phyloP scores from a whole-genome alignment of 495 filamentous ascomycete genomes.

The Rhypophila decipiens region DNA sequence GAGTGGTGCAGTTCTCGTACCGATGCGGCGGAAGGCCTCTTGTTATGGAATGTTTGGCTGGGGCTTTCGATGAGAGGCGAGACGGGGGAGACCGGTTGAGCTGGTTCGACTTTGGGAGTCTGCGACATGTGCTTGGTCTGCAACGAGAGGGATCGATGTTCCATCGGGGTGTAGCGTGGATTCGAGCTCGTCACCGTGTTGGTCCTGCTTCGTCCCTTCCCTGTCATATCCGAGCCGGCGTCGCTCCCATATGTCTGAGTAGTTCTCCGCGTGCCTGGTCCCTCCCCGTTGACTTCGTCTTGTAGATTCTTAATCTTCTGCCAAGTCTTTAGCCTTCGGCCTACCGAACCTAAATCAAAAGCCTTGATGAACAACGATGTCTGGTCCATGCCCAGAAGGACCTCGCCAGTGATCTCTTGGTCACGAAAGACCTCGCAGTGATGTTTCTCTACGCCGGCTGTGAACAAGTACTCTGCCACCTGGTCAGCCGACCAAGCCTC shows the following conservation, averaged over 20 bases:
- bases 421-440: constrained; percentile 93
- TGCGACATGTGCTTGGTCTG: constrained; percentile 38
- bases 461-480: constrained; percentile 80
- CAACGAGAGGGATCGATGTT: constrained; percentile 31
- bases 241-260: constrained; percentile 50
- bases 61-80: constrained; percentile 51
- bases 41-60: constrained; percentile 40
- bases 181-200: constrained; percentile 73
- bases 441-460: constrained; percentile 67
- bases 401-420: constrained; percentile 93
- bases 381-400: constrained; percentile 91
- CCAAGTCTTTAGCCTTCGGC: constrained; percentile 86
- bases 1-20: constrained; percentile 78
- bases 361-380: constrained; percentile 89
- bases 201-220: constrained; percentile 37
- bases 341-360: constrained; percentile 88
- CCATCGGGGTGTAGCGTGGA: constrained; percentile 48
- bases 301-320: constrained; percentile 86
- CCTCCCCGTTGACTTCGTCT: constrained; percentile 59
- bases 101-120: constrained; percentile 34
- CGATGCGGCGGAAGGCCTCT: constrained; percentile 70
- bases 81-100: constrained; percentile 33
- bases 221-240: constrained; percentile 42
- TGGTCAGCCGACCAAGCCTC: constrained; percentile 67
- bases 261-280: constrained; percentile 31